phyloP scores from a whole-genome alignment of 495 filamentous ascomycete species.

The Hyaloscypha variabilis region DNA sequence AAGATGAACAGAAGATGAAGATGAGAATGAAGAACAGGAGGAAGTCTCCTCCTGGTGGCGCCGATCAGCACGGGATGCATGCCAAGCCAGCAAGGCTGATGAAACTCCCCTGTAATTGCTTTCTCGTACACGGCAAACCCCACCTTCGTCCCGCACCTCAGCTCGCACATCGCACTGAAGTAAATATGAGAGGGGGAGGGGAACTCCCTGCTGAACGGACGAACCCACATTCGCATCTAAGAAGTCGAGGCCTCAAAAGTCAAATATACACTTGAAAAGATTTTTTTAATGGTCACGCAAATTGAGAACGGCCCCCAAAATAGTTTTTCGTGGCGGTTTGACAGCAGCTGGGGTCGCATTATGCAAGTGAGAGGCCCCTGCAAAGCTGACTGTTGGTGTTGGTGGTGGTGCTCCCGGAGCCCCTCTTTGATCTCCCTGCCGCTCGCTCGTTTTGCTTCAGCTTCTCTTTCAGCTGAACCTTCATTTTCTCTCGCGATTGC shows the following conservation, averaged over 20 bases:
- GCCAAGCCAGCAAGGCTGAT: conserved; percentile 23
- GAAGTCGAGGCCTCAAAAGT: not conserved
- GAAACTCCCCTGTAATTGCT: conserved; percentile 20
- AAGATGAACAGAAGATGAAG: not conserved
- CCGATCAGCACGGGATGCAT: not conserved
- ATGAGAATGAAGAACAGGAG: not conserved
- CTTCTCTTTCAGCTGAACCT: not conserved
- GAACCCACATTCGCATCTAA: too few relatives aligned
- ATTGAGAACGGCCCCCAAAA: conserved; percentile 14
- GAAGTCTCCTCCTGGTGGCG: not conserved
- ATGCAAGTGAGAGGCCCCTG: conserved; percentile 6
- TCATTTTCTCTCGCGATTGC: not conserved
- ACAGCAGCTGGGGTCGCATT: conserved; percentile 4
- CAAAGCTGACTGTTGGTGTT: not conserved
- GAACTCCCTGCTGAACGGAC: too few relatives aligned
- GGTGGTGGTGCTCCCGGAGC: not conserved
- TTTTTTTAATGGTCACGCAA: not conserved
- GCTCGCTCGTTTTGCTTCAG: not conserved
- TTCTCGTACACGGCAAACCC: conserved; percentile 7
- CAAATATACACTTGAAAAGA: not conserved
- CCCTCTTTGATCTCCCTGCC: not conserved
- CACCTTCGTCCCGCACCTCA: not conserved
- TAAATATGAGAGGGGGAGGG: too few relatives aligned
- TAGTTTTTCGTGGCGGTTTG: conserved; percentile 10
- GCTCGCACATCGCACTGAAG: not conserved